Evolutionary conservation across 768 basidiomycete species (phyloP), one percentile per base, ranked within the genome.

Genomic region (Mycena pura): DNA sequence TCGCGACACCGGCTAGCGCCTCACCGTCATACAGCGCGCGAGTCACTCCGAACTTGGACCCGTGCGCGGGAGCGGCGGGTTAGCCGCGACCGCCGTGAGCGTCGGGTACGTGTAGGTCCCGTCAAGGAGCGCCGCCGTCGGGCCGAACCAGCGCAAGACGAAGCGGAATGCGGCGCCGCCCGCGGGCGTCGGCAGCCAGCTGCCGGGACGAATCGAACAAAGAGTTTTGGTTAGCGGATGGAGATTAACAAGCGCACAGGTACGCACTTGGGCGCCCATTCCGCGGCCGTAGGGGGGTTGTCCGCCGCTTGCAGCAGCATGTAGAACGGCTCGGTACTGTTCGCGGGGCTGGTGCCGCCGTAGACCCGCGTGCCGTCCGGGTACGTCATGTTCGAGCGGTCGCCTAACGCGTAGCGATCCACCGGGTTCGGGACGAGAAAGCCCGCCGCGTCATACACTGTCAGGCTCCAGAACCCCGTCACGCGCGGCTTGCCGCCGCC

Each of bases 111-210:
- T 27, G 49, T 52, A 63, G 24, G 27, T 46, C 21, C 55, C 43
- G 11, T 57, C 24, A 7, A 22, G 25, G 3, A 63, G 41, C 29
- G 60, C 44, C 10, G 40, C 22, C 11, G 17, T 29, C 40, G 52
- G 60, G 2, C 61, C 55, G 32, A 51, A 57, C 25, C 21, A 51
- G 43, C 61, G 55, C 32, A 63, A n/a, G 27, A 21, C 11, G 14
- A 57, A 47, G 8, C 15, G 14, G 51, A 63, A 57, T 28, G 34
- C 10, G 15, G 28, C 43, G 6, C 48, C 61, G 15, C 34, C 43
- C 10, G 61, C 55, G 28, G 55, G 61, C 2, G 55, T 47, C 5
- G 61, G 61, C 11, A 63, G 61, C 55, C 61, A 63, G 45, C 61
- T 63, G 38, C 2, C n/a, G n/a, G 24, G 34, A 45, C 13, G 25